Evolutionary conservation across 257 asterid species (phyloP).

Genomic region (Jacaranda mimosifolia): DNA sequence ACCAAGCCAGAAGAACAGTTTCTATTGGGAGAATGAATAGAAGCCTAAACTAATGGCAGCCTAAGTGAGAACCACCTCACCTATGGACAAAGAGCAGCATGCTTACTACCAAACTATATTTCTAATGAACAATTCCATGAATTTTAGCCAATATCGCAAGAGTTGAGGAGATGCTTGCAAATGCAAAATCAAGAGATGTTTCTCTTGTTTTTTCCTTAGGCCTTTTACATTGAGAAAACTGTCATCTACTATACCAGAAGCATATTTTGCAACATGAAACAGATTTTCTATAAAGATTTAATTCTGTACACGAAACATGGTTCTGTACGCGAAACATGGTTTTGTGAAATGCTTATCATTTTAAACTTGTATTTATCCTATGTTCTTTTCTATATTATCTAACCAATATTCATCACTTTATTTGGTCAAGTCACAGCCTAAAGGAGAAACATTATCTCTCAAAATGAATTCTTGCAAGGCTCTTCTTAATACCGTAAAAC

Average conservation of each 20-base stretch:
- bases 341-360: neutral
- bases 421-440: conserved; percentile 2
- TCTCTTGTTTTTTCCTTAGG: neutral
- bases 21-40: neutral
- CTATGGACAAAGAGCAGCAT: neutral
- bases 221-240: neutral
- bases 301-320: neutral
- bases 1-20: neutral
- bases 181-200: neutral
- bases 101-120: neutral
- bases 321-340: neutral
- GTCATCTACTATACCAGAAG: neutral
- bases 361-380: neutral
- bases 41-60: no score
- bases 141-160: neutral
- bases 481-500: neutral
- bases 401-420: neutral
- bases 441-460: no score
- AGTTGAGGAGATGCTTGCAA: neutral
- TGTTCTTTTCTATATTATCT: neutral
- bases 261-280: conserved; percentile 6
- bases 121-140: neutral
- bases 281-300: neutral
- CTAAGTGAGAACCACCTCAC: neutral
- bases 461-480: neutral